Base-by-base conservation (phyloP, 495 filamentous ascomycete genomes). In the Hamigera avellanea region DNA sequence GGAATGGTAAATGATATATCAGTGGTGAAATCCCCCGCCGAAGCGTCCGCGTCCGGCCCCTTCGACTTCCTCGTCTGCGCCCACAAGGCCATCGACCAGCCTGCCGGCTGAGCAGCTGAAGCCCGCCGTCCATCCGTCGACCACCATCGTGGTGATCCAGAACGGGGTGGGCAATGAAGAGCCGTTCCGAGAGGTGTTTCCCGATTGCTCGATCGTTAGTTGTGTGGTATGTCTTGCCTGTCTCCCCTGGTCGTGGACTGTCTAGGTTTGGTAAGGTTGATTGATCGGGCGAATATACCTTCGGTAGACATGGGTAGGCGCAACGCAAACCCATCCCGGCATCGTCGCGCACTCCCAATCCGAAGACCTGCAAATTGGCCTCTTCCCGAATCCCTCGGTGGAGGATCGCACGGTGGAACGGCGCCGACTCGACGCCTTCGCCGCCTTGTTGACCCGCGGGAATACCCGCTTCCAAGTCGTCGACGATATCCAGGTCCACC, bases 1-100 rank as follows among this genome's bases (percentile, higher is more conserved):
- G 9, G 21, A 23, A 23, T 5, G 5, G 4, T 18, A 34, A 6
- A 33, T 13, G 13, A 6, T 23, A 13, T 9, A 0, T 6, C 13
- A 70, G 68, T 71, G 19, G 44, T 68, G 26, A 61, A 48, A 38
- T 52, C 56, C 0, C 59, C 59, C 1, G 43, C 64, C 3, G 67
- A 72, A 29, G 49, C 51, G 14, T 43, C 28, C 9, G 21, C 21
- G 21, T 4, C 45, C 44, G 1, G 44, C 31, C 14, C 34, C n/a
- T 64, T 56, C 19, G 61, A 69, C 47, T 73, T 59, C 27, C 38
- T 72, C 15, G 58, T 73, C 10, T 71, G 67, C 45, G 59, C 66
- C 3, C 56, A 70, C 42, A 73, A 73, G 43, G 70, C 70, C 8
- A 57, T 72, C 25, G 57, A 70, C 19, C 64, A 63, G 16, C 51